Base-by-base conservation (phyloP, 2,329 filamentous ascomycete species). In the Cadophora sp. region DNA sequence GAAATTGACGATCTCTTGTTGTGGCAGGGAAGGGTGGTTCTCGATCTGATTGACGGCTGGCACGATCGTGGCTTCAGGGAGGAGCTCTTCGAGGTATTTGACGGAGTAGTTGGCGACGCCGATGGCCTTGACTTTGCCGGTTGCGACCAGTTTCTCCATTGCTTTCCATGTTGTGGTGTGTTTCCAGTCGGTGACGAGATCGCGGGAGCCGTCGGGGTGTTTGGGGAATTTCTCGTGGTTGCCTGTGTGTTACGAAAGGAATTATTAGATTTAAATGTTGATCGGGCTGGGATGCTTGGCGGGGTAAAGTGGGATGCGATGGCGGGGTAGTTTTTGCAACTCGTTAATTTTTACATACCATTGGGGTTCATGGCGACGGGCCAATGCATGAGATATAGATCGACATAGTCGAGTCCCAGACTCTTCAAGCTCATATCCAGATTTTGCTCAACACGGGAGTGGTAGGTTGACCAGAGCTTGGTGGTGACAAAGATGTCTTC, bases 331-430 rank as follows among this genome's bases (percentile, higher is more conserved):
- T 24, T 58, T 55, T 4, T 34, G 53, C 14, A 48, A 48, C 6
- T 3, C 12, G 40, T 11, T 5, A 19, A 19, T 43, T 40, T 43
- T 43, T 16, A 43, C 77, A 69, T 77, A 86, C 90, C 91, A 40
- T 91, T 86, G 8, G 91, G 91, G 81, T 94, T 95, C 88, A 94
- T 90, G 61, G 91, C 88, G 56, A 93, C 82, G 6, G 92, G 91
- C 92, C 92, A 96, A 82, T 97, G 93, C 83, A 97, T 87, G 46
- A 97, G 84, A 78, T 88, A 93, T 67, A 97, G 83, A 78, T 97
- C 93, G 5, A 97, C 86, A 78, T 97, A 95, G 72, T 93, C 91
- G 59, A 96, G 82, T 1, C 92, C 91, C 43, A 97, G 82, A 68
- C 86, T 85, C 80, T 90, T 87, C 78, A 96, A 83, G 75, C 89